A percentile compares a stretch with the other conserved stretches of the same genome.
Conservation (phyloP, 768 basidiomycete genomes). For the Daedaleopsis sinensis region DNA sequence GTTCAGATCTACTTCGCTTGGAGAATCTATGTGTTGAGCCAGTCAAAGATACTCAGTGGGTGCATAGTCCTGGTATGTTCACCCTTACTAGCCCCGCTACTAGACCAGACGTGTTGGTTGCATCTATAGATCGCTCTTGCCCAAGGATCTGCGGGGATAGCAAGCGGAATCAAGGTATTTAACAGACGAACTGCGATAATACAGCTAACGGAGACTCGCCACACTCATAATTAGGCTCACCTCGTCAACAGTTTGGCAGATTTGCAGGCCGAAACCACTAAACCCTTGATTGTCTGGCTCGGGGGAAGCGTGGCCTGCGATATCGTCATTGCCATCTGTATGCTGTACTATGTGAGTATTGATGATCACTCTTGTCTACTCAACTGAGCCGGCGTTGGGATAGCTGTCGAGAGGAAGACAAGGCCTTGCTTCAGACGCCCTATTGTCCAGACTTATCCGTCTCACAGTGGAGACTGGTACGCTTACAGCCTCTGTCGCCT, state of each 20-base stretch:
- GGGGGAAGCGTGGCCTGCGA: constrained; percentile 5
- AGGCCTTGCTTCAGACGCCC: background rate
- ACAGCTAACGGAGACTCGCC: background rate
- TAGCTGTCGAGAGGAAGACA: background rate
- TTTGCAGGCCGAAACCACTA: background rate
- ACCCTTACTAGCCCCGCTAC: background rate
- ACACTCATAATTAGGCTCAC: background rate
- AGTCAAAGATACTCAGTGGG: background rate
- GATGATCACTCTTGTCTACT: background rate
- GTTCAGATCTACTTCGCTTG: constrained; percentile 18
- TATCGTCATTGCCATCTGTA: background rate
- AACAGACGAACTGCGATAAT: background rate
- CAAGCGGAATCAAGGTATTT: background rate
- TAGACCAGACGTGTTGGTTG: too few relatives aligned
- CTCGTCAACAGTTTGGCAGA: background rate
- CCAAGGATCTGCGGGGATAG: background rate
- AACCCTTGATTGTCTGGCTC: background rate
- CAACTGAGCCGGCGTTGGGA: background rate
- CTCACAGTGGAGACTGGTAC: constrained; percentile 8
- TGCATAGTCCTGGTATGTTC: background rate
- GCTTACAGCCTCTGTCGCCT: constrained; percentile 2
- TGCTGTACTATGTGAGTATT: constrained; percentile 3
- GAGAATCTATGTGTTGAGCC: constrained; percentile 7
- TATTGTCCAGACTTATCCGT: constrained; percentile 1
- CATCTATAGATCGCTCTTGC: background rate